A percentile compares a stretch with the other conserved stretches of the same genome.
These are phyloP conservation scores for Hymenoscyphus linearis DNA, from an alignment of 2,329 filamentous ascomycete species.

Conservation along the genomic window DNA sequence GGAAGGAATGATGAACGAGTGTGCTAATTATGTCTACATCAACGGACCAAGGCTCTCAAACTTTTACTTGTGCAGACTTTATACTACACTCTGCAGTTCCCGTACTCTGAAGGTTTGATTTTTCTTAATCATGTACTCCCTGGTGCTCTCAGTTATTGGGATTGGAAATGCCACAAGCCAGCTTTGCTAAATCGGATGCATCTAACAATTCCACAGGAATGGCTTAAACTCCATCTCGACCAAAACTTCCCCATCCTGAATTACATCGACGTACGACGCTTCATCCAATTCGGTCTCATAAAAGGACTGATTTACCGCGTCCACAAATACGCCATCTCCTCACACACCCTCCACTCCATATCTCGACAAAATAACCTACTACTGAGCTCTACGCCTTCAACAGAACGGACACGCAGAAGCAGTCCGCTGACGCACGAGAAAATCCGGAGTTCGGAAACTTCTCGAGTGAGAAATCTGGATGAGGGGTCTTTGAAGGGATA, in stretches of 20 bases:
- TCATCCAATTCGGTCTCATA: conserved; percentile 94
- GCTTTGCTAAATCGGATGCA: not conserved
- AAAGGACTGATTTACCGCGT: conserved; percentile 91
- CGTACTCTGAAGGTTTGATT: conserved; percentile 58
- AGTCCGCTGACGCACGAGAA: conserved; percentile 33
- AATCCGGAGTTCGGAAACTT: conserved; percentile 14
- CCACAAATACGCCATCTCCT: conserved; percentile 80
- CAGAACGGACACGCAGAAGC: not conserved
- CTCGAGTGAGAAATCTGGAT: conserved; percentile 35
- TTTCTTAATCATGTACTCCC: not conserved
- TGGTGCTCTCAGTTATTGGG: not conserved
- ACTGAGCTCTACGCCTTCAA: not conserved
- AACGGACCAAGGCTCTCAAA: conserved; percentile 40
- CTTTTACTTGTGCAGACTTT: conserved; percentile 72
- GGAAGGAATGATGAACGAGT: conserved; percentile 76
- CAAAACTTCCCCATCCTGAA: conserved; percentile 59
- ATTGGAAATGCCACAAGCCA: not conserved
- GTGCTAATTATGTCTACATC: conserved; percentile 66
- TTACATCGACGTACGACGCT: conserved; percentile 79
- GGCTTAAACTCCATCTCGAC: conserved; percentile 71
- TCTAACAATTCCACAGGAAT: conserved; percentile 45
- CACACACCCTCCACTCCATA: conserved; percentile 46
- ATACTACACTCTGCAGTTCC: conserved; percentile 77
- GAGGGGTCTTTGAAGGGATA: conserved; percentile 55
- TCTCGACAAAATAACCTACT: not conserved